Evolutionary conservation across 306 rosid species (phyloP).

Genomic region (Quercus berberidifolia): DNA sequence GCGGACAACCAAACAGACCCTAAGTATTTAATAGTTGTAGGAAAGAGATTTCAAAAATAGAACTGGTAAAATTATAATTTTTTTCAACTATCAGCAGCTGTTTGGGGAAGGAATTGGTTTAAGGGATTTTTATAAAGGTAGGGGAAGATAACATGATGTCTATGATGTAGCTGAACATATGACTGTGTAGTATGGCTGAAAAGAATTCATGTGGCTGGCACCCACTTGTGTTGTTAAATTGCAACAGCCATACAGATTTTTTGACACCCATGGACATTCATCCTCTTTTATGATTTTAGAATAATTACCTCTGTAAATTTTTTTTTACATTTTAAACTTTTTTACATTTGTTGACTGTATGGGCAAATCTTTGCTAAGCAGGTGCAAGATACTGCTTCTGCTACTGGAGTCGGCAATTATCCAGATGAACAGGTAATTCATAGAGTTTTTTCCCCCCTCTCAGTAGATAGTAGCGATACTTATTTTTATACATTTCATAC

Average conservation of each 20-base stretch:
- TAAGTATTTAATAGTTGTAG: not conserved
- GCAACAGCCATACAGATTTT: not conserved
- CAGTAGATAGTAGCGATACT: conserved; percentile 19
- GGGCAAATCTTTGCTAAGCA: conserved; percentile 27
- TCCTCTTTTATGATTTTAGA: not conserved
- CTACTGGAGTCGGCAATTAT: conserved; percentile 29
- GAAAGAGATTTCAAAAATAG: not conserved
- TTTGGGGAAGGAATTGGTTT: not conserved
- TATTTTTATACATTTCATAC: conserved; percentile 30
- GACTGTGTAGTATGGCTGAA: not conserved
- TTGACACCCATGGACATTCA: not conserved
- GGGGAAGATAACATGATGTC: not conserved
- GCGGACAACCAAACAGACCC: not conserved
- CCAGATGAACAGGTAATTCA: conserved; percentile 66
- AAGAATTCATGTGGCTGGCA: not conserved
- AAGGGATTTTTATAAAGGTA: not conserved
- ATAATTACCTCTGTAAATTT: not conserved
- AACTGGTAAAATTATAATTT: not conserved
- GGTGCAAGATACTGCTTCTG: conserved; percentile 43
- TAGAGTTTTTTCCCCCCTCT: conserved; percentile 11
- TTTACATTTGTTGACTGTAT: conserved; percentile 18
- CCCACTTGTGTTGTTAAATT: not conserved
- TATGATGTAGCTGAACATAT: not conserved
- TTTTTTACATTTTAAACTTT: not conserved
- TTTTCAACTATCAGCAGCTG: not conserved